A percentile compares a stretch with the other conserved stretches of the same genome.
Evolutionary conservation across 768 basidiomycete species (phyloP).

Genomic region (Russula abietina): DNA sequence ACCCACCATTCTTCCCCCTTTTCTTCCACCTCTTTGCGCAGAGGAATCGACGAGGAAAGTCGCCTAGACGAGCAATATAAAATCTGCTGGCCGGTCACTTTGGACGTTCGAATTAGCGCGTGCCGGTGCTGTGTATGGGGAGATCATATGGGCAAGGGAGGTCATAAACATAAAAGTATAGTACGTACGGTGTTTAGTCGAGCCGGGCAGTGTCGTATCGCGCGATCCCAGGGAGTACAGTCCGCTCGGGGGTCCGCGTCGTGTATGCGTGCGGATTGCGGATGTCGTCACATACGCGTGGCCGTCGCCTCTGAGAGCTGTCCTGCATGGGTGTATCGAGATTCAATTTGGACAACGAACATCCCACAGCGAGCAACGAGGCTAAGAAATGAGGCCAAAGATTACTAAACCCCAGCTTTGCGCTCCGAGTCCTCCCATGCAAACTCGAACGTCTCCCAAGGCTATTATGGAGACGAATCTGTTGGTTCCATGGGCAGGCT

Average conservation of each 20-base stretch:
- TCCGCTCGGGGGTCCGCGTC: neutral
- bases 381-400: slow-evolving; percentile 7
- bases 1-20: too few species aligned
- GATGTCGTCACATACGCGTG: neutral
- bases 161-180: neutral
- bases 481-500: neutral
- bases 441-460: neutral
- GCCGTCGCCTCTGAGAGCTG: neutral
- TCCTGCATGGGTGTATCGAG: slow-evolving; percentile 2
- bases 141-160: neutral
- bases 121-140: too few species aligned
- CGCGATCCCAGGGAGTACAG: slow-evolving; percentile 5
- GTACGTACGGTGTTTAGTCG: neutral
- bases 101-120: neutral
- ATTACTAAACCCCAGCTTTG: slow-evolving; percentile 2
- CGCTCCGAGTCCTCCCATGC: neutral
- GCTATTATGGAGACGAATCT: neutral
- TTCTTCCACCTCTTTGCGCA: too few species aligned
- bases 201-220: slow-evolving; percentile 8
- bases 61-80: too few species aligned
- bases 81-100: neutral
- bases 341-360: slow-evolving; percentile 10
- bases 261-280: neutral
- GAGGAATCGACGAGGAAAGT: too few species aligned
- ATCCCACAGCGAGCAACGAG: slow-evolving; percentile 4